Percentiles rank a stretch among this genome's conserved stretches.
Evolutionary conservation across 2,329 filamentous ascomycete species (phyloP).

Genomic region (Monosporascus sp.): DNA sequence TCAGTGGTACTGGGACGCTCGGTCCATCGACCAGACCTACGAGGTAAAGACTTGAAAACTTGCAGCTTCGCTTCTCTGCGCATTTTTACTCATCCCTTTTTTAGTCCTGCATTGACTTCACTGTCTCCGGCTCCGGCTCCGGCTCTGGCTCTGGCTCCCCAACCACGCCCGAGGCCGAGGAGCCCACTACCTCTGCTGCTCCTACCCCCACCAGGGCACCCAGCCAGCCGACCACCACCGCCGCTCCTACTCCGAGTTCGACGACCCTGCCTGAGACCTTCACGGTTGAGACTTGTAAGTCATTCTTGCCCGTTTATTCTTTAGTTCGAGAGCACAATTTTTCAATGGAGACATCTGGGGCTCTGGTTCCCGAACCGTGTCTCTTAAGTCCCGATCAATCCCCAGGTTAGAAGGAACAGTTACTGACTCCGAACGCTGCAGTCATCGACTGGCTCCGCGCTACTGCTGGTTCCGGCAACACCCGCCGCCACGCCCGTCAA

Average conservation of each 20-base stretch:
- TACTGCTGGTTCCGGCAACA: not conserved
- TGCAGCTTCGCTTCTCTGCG: not conserved
- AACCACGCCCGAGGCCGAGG: not conserved
- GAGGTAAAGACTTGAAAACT: not conserved
- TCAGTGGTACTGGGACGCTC: constrained; percentile 49
- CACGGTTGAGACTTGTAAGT: not conserved
- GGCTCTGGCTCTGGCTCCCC: not conserved
- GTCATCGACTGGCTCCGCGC: not conserved
- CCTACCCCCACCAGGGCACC: not conserved
- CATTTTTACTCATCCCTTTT: not conserved
- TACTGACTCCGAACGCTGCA: no score
- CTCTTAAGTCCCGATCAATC: no score
- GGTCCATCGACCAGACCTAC: constrained; percentile 24
- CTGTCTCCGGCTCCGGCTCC: constrained; percentile 4
- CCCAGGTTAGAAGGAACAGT: no score
- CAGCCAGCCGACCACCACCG: not conserved
- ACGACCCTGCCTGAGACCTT: not conserved
- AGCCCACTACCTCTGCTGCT: not conserved
- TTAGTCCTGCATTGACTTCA: constrained; percentile 7
- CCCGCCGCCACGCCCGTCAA: not conserved
- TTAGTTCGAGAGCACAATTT: no score
- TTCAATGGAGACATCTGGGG: no score
- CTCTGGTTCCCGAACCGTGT: no score
- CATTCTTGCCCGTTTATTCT: no score
- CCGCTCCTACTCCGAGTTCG: not conserved